Evolutionary conservation across 169 alveolate species (phyloP).

Genomic region (Babesia bigemina): DNA sequence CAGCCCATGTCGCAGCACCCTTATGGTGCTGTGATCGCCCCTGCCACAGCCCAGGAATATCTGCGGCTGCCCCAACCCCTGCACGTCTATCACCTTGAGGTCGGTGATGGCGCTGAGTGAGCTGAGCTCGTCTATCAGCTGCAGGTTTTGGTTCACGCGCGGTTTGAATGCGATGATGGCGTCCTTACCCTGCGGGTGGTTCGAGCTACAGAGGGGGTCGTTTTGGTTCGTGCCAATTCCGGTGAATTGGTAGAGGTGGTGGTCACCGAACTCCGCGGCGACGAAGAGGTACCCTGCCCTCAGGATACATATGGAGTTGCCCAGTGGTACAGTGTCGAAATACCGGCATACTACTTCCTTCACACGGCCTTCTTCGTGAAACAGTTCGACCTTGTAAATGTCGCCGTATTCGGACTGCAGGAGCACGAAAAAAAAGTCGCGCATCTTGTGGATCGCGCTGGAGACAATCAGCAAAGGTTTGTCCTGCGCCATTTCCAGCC

Average conservation of each 20-base stretch:
- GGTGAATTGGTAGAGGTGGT: constrained; percentile 83
- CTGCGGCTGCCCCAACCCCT: constrained; percentile 77
- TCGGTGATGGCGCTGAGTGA: constrained; percentile 94
- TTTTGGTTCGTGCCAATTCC: constrained; percentile 80
- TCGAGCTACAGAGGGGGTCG: constrained; percentile 87
- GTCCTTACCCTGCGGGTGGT: constrained; percentile 84
- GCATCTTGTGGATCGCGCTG: constrained; percentile 90
- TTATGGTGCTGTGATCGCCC: constrained; percentile 92
- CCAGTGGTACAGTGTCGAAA: constrained; percentile 96
- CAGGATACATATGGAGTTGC: constrained; percentile 90
- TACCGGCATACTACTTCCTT: constrained; percentile 87
- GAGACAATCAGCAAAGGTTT: constrained; percentile 86
- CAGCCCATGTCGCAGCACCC: constrained; percentile 95
- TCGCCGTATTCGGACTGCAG: constrained; percentile 96
- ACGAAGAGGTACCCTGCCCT: constrained; percentile 94
- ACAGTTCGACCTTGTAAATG: constrained; percentile 85
- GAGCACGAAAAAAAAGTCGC: constrained; percentile 91
- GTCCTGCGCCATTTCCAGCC: constrained; percentile 89
- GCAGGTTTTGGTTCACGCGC: constrained; percentile 85
- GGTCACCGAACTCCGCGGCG: constrained; percentile 97
- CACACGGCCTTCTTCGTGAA: constrained; percentile 87
- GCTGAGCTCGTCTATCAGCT: constrained; percentile 87
- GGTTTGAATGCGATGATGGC: constrained; percentile 91
- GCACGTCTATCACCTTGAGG: constrained; percentile 93
- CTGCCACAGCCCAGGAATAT: constrained; percentile 92